Conservation (phyloP, 2,329 filamentous ascomycete genomes). For the Trematosphaeria pertusa region DNA sequence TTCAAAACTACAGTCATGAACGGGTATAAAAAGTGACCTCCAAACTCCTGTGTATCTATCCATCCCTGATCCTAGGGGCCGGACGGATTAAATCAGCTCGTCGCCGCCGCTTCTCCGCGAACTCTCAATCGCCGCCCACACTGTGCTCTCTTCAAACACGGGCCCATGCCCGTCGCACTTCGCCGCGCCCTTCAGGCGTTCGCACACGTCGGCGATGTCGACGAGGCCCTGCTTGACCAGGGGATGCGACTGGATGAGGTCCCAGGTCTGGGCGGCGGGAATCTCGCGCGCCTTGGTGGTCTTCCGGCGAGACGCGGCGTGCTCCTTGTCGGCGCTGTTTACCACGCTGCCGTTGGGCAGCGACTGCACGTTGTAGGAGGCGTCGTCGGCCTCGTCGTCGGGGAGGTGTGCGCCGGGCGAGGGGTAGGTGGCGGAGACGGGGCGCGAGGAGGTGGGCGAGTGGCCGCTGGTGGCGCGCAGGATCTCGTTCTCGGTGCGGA, state of each 20-base stretch:
- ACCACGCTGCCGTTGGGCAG: slow-evolving; percentile 39
- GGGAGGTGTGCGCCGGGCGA: slow-evolving; percentile 45
- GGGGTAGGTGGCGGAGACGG: slow-evolving; percentile 45
- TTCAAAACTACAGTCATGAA: slow-evolving; percentile 8
- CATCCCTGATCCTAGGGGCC: neutral
- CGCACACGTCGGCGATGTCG: slow-evolving; percentile 81
- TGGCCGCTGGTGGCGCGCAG: slow-evolving; percentile 75
- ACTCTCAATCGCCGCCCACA: slow-evolving; percentile 76
- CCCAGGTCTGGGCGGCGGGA: slow-evolving; percentile 71
- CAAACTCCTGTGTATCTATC: neutral
- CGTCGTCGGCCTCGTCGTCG: slow-evolving; percentile 27
- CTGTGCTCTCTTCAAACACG: slow-evolving; percentile 80
- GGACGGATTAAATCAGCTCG: slow-evolving; percentile 66
- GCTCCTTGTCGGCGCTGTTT: slow-evolving; percentile 38
- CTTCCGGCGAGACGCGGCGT: slow-evolving; percentile 28
- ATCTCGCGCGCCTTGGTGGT: slow-evolving; percentile 33
- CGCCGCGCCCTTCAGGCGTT: slow-evolving; percentile 75
- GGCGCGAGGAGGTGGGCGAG: slow-evolving; percentile 52
- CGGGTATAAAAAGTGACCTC: slow-evolving; percentile 5
- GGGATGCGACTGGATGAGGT: slow-evolving; percentile 82
- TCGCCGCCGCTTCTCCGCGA: slow-evolving; percentile 80
- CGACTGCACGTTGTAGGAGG: slow-evolving; percentile 37
- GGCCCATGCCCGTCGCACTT: slow-evolving; percentile 86
- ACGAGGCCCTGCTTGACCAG: slow-evolving; percentile 78
- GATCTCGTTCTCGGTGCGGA: slow-evolving; percentile 91